A percentile compares a stretch with the other conserved stretches of the same genome.
These are phyloP conservation scores for Huntiella moniliformis DNA, from an alignment of 2,329 filamentous ascomycete species.

Conservation along the genomic window DNA sequence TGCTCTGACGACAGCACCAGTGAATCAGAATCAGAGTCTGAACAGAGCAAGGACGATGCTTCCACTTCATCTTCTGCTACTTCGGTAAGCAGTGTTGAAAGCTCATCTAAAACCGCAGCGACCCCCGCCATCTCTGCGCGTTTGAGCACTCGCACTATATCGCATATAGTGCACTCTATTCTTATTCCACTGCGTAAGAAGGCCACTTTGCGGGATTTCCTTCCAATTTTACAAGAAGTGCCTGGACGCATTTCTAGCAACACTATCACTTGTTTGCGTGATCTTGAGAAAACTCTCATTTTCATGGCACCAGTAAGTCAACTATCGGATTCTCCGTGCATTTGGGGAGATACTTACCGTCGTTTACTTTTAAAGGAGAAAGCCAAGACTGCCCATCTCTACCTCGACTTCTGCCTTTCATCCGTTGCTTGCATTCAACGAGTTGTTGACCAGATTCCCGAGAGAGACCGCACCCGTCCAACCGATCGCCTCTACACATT, in stretches of 20 bases:
- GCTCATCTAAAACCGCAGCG: constrained; percentile 1
- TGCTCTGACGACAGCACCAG: constrained; percentile 10
- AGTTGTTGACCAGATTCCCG: constrained; percentile 68
- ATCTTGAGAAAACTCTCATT: constrained; percentile 84
- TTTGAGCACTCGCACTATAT: constrained; percentile 8
- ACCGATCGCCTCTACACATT: constrained; percentile 82
- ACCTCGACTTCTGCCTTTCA: constrained; percentile 76
- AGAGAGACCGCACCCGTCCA: constrained; percentile 69
- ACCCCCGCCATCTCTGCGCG: not conserved
- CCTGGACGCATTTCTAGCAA: constrained; percentile 64
- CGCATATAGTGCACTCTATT: constrained; percentile 59
- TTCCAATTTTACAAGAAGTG: constrained; percentile 58
- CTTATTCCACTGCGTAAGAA: constrained; percentile 62
- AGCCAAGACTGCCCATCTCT: constrained; percentile 50
- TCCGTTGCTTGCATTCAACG: constrained; percentile 81
- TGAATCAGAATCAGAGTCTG: constrained; percentile 10
- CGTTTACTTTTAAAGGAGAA: constrained; percentile 58
- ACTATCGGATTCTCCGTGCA: constrained; percentile 31
- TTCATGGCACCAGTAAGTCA: constrained; percentile 86
- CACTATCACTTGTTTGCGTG: constrained; percentile 76
- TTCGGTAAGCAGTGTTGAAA: not conserved
- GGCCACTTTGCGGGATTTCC: constrained; percentile 57
- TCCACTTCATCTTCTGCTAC: not conserved
- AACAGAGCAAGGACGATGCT: not conserved
- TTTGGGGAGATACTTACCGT: constrained; percentile 49